phyloP scores from a whole-genome alignment of 73 alveolate species.

The Blepharisma japonicum region DNA sequence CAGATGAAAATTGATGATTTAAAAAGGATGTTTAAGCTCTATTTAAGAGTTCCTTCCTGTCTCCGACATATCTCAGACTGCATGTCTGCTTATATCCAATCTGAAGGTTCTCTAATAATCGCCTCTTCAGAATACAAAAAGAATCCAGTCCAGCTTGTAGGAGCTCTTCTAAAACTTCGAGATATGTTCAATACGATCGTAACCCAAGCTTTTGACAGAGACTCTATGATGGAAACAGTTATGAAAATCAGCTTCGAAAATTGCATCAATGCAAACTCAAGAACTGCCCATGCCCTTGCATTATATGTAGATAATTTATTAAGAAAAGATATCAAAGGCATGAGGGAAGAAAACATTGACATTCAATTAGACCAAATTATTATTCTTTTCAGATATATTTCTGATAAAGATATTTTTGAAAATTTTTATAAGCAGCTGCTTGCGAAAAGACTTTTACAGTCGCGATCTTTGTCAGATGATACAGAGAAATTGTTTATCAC shows the following conservation, averaged over 20 bases:
- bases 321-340: constrained; percentile 50
- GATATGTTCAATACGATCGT: constrained; percentile 46
- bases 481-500: constrained; percentile 61
- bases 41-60: constrained; percentile 38
- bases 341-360: constrained; percentile 53
- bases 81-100: constrained; percentile 29
- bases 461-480: constrained; percentile 49
- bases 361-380: constrained; percentile 40
- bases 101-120: constrained; percentile 42
- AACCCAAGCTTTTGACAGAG: constrained; percentile 44
- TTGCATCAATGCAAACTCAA: constrained; percentile 34
- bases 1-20: constrained; percentile 39
- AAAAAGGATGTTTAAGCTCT: constrained; percentile 47
- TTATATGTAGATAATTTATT: constrained; percentile 44
- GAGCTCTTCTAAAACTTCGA: constrained; percentile 38
- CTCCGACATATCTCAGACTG: constrained; percentile 23
- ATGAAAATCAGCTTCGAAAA: constrained; percentile 56
- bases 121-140: constrained; percentile 21
- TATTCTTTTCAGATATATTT: constrained; percentile 49
- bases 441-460: constrained; percentile 48
- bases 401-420: constrained; percentile 66
- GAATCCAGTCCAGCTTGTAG: constrained; percentile 40
- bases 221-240: constrained; percentile 33
- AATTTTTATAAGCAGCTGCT: constrained; percentile 53
- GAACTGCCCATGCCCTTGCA: constrained; percentile 48